A percentile compares a stretch with the other conserved stretches of the same genome.
Evolutionary conservation across 2,329 filamentous ascomycete species (phyloP).

Genomic region (Fulvia fulva): DNA sequence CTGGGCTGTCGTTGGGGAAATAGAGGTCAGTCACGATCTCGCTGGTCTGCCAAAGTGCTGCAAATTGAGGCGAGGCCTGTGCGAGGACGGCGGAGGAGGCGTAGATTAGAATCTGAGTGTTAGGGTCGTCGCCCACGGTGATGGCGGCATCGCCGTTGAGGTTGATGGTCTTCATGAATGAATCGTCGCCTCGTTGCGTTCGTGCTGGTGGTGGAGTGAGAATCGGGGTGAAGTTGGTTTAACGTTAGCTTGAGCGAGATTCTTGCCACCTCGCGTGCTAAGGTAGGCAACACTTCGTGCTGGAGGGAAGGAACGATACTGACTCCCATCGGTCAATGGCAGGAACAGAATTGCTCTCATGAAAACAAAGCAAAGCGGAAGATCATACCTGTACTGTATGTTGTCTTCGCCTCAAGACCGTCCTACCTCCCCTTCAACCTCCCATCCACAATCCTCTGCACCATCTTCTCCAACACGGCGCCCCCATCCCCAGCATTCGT

Average conservation of each 20-base stretch:
- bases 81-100: not conserved
- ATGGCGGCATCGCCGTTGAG: not conserved
- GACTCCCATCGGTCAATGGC: not conserved
- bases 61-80: not conserved
- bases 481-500: slow-evolving; percentile 48
- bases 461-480: slow-evolving; percentile 50
- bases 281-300: not conserved
- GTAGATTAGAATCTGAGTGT: not conserved
- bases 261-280: not conserved
- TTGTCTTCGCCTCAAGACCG: not conserved
- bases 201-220: not conserved
- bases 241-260: not conserved
- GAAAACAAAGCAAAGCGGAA: too few relatives aligned
- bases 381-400: not conserved
- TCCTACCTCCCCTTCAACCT: slow-evolving; percentile 43
- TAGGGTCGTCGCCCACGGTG: not conserved
- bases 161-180: not conserved
- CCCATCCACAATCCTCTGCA: slow-evolving; percentile 68
- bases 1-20: not conserved
- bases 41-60: not conserved
- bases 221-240: not conserved
- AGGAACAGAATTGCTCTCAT: too few relatives aligned
- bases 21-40: not conserved
- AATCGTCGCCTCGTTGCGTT: not conserved
- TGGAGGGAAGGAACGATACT: not conserved